Base-by-base conservation (phyloP, 768 basidiomycete genomes). In the Mycena metata region DNA sequence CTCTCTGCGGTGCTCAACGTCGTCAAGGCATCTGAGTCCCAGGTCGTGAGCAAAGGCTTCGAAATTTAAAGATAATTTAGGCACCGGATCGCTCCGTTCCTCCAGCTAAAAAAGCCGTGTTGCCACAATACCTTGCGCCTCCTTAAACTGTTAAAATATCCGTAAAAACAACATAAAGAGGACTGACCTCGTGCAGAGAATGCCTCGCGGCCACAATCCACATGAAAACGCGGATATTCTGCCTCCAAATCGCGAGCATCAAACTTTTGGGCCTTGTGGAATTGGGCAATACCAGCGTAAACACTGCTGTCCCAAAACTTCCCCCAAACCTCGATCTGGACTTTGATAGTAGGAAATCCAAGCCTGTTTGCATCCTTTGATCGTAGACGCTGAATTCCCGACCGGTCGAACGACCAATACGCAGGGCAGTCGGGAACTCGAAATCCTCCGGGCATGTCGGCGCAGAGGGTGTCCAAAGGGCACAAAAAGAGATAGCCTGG, bases 371-470 rank as follows among this genome's bases (percentile, higher is more conserved):
- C 58, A 6, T 60, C 58, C n/a, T 46, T 30, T n/a, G 21, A 8
- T 6, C 26, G 19, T 8, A 60, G 43, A 46, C 45, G 58, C 10
- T 60, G 17, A 16, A 33, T 60, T 33, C 58, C 58, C 21, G 43
- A 45, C 8, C 24, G 58, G 45, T 60, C 58, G 30, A 60, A 36
- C 26, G 58, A 60, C 58, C 58, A 60, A 35, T 60, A 60, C 17
- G 45, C 58, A 1, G 43, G 30, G 17, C 43, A 60, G 16, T 46
- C 58, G 58, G 45, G 58, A 45, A 19, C 13, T 19, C 36, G 42
- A 41, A 60, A 60, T 45, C 17, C 10, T 30, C 26, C 58, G 15
- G 58, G 58, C 19, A 43, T 43, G 21, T 57, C 56, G 36, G 39
- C 23, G 19, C 19, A 19, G 7, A 57, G 56, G 24, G 8, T 43